Base-by-base conservation (phyloP, 2,329 filamentous ascomycete genomes). In the Ophiostoma fasciatum region DNA sequence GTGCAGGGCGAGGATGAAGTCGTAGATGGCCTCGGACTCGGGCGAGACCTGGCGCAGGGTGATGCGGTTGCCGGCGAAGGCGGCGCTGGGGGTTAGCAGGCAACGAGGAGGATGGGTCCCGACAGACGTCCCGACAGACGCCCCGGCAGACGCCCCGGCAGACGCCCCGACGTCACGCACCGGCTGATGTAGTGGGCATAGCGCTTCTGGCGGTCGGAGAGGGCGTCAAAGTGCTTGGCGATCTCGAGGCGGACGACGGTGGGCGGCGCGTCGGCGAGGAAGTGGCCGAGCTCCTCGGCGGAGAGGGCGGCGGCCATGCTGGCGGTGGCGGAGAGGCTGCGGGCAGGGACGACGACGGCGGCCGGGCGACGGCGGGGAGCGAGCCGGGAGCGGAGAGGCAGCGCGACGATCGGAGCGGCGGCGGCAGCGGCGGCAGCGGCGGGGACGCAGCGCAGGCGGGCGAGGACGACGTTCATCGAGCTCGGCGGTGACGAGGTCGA, bases 131-230 rank as follows among this genome's bases (percentile, higher is more conserved):
- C 9, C 10, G 25, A 13, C 3, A 14, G 17, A 19, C 4, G 13
- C 21, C 15, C 3, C 5, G 13, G 10, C 8, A 23, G 6, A 13
- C 12, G 7, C 22, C 3, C 9, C 10, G 25, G 10, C 3, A 14
- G 17, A 19, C 4, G 13, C 21, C 15, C n/a, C n/a, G n/a, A n/a
- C n/a, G n/a, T n/a, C 13, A 18, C 10, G 48, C 66, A 82, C 79
- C 71, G 74, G 70, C 78, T 83, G 53, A 93, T 82, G 53, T 78
- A 85, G 60, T 94, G 87, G 45, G 87, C 82, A 66, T 94, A 94
- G 52, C 81, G 77, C 63, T 88, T 85, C 62, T 93, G 74, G 53
- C 80, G 66, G 49, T 82, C 72, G 36, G 61, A 68, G 42, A 90
- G 59, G 25, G 76, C 74, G 37, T 88, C 80, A 50, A 96, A 98